Base-by-base conservation (phyloP, 495 filamentous ascomycete species). In the Penicillium cinerascens region DNA sequence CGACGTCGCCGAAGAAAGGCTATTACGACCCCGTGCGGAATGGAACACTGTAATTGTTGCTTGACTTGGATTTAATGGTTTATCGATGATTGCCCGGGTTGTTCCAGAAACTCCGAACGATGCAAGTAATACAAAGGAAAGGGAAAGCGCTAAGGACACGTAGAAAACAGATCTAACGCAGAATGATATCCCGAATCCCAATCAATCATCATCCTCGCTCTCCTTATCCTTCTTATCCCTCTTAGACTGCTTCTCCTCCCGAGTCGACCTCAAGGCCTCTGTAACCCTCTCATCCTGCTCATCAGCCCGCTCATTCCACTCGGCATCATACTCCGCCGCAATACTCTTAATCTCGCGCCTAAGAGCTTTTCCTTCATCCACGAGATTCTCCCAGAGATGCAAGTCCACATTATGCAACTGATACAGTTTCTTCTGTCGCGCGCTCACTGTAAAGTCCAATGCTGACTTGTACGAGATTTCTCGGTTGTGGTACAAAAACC, bases 401-500 rank as follows among this genome's bases (percentile, higher is more conserved):
- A 86, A 51, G 63, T 96, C 87, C 52, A 97, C 87, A 0, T 89
- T 88, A 26, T 81, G 79, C 29, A 70, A 67, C 56, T 87, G 74
- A 59, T 97, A 97, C 18, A 96, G 74, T 59, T 85, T 81, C 45
- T 81, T 77, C 71, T 96, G 91, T 4, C 91, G 78, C 17, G 84
- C 72, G 38, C 80, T 88, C 33, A 97, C 86, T 1, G 91, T 95
- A 51, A 91, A 80, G 61, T 93, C 93, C 63, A 95, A 79, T 20
- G 90, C 90, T 6, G 85, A 84, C 52, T 85, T 84, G 70, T 96
- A 96, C 38, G 81, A 87, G 17, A 95, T 86, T 70, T 95, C 91
- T 39, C 89, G 83, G 69, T 92, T 95, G 65, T 95, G 87, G 68
- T 92, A 95, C 10, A 97, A 77, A 61, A 97, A 96, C 87, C 91